Evolutionary conservation across 2,329 filamentous ascomycete species (phyloP), one percentile per base, ranked within the genome.

Genomic region (Xylaria sp.): DNA sequence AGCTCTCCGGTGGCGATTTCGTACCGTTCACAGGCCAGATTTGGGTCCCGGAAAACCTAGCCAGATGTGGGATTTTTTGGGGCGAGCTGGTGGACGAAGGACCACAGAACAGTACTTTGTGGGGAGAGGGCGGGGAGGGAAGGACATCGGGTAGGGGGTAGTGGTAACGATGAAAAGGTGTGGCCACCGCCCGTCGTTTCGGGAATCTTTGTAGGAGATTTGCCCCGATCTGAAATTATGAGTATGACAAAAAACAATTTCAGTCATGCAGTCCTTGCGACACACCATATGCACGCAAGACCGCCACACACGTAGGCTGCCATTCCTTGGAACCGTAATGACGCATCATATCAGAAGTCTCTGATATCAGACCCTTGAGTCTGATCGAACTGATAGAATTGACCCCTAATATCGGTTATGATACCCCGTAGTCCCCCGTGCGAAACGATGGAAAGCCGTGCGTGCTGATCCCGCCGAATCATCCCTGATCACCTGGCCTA

Each of bases 221-320:
- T 52, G 5, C 19, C 37, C 23, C 16, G 42, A 52, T 56, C 42
- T 46, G 13, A 46, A n/a, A 13, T n/a, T 16, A 53, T 18, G 49
- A 13, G 4, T 16, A 53, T 18, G 49, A 16, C 19, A 46, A 42
- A 56, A 7, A 55, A n/a, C 23, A 51, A 42, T 42, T 49, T 11
- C 11, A 19, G 44, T 11, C n/a, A 30, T 7, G 23, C 8, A 59
- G 34, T 23, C 57, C 35, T 42, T 54, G 57, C 54, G 57, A 47
- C 48, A 10, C 42, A 48, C 19, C n/a, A 35, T 46, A 58, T 62
- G 58, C 55, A 58, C 19, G 49, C 13, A 54, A 62, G 37, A 46
- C 52, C 11, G 18, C n/a, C 46, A 55, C 16, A 57, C 6, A 30
- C 19, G 19, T 35, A 54, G 35, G 46, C 57, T 52, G 37, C 7